Base-by-base conservation (phyloP, 768 basidiomycete genomes). In the Mycena chlorophos region DNA sequence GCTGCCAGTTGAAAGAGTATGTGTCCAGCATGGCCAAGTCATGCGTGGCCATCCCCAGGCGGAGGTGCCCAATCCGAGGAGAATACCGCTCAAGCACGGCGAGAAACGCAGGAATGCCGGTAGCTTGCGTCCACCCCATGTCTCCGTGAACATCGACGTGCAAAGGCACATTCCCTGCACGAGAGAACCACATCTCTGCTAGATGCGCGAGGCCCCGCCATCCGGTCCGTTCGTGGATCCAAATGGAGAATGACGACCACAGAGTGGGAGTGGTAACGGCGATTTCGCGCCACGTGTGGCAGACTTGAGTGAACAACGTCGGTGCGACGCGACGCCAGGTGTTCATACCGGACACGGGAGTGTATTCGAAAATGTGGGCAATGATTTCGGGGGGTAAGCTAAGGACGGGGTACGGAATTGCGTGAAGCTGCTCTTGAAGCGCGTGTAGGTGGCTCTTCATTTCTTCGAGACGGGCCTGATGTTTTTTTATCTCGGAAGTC, bases 231-330 rank as follows among this genome's bases (percentile, higher is more conserved):
- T 46, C 45, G 6, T 8, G 23, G 12, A 46, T 25, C 4, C n/a
- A 27, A 26, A 28, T 28, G 4, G 30, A 19, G 40, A 56, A 17
- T 3, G 17, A 31, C 3, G 40, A 34, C 49, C 55, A 56, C 28
- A 56, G 26, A 5, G 42, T 28, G 3, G 40, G 47, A 25, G 42
- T 37, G 5, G 39, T 16, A 17, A 51, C n/a, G 8, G 31, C 49
- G 23, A 51, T 51, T 28, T 49, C 40, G 30, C 55, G 29, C 55
- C 55, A 56, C 12, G 28, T 6, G 20, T 20, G 29, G 31, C 55
- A 50, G 42, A 51, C 19, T 17, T 28, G 37, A 5, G 49, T 29
- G 10, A 30, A 5, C 6, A 29, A 12, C 2, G 42, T 45, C 1
- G 55, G 55, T 29, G 49, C 22, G n/a, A 1, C 14, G 3, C 1